Base-by-base conservation (phyloP, 1,139 yeast genomes). In the Kurtzmaniella quercitrusa region DNA sequence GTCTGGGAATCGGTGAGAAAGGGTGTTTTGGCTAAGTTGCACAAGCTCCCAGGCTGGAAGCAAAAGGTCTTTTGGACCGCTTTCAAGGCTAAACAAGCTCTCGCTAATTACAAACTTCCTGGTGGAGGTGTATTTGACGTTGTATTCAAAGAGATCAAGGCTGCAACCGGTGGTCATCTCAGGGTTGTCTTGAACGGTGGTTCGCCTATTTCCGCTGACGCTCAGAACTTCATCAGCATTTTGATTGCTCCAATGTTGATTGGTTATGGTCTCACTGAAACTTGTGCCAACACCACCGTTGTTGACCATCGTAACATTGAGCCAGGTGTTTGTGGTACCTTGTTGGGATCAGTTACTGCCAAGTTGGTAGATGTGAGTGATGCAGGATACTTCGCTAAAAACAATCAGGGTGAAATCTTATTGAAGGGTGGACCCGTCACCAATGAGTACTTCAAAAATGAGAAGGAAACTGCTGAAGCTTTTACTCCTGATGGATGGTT, bases 181-280 rank as follows among this genome's bases (percentile, higher is more conserved):
- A 79, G 82, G 55, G 66, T 71, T 45, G 74, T 85, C 44, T 71
- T 93, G 65, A 89, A 88, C 61, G 99, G 99, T 65, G 99, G 99
- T 47, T 88, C 98, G 15, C 91, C 98, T 43, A 73, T 93, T 47
- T 84, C 96, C 14, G 62, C 60, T 46, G 94, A 86, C 50, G 93
- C 98, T n/a, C 98, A 91, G 64, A 69, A 74, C 39, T 93, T 93
- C 62, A 75, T 93, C 53, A 63, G 88, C 38, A 86, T 78, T 40
- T 75, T 88, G 47, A 68, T 93, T 52, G 87, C 91, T 41, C 96
- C 98, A 47, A 80, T 91, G 87, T 76, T 93, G 59, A 74, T 91
- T 57, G 99, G 99, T 48, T 94, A 94, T 63, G 99, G 99, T 48
- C 77, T 93, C 55, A 94, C 99, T 33, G 99, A 94, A 70, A 88